These are phyloP conservation scores for Mesembryanthemum crystallinum DNA, from an alignment of 148 eudicot species.

Conservation along the genomic window DNA sequence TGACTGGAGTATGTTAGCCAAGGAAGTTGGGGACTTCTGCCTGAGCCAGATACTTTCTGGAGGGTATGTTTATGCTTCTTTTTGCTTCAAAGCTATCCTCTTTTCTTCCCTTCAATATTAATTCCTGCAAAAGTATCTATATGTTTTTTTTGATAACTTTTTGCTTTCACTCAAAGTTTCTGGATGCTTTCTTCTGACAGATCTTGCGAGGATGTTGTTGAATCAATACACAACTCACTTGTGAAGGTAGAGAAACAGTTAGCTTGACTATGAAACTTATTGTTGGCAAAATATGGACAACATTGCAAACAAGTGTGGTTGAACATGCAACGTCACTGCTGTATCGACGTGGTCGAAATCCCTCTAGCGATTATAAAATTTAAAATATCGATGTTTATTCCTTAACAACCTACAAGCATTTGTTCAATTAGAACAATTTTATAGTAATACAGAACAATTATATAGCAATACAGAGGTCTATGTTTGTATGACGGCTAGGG, in stretches of 20 bases:
- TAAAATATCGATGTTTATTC: too few species aligned
- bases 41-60: conserved; percentile 89
- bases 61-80: conserved; percentile 44
- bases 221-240: conserved; percentile 77
- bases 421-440: background rate
- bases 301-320: background rate
- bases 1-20: conserved; percentile 96
- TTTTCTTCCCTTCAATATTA: background rate
- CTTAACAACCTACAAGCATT: background rate
- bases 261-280: background rate
- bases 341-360: background rate
- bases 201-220: conserved; percentile 96
- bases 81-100: conserved; percentile 4
- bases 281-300: conserved; percentile 3
- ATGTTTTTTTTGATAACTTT: background rate
- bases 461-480: background rate
- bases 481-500: background rate
- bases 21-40: conserved; percentile 93
- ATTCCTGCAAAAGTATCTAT: background rate
- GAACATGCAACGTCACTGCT: background rate
- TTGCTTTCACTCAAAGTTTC: background rate
- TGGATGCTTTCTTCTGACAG: conserved; percentile 39
- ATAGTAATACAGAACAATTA: background rate
- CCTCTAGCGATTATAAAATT: background rate
- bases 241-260: conserved; percentile 53